Evolutionary conservation across 495 filamentous ascomycete genomes (phyloP), one percentile per base, ranked within the genome.

Genomic region (Tuber microsphaerosporum): DNA sequence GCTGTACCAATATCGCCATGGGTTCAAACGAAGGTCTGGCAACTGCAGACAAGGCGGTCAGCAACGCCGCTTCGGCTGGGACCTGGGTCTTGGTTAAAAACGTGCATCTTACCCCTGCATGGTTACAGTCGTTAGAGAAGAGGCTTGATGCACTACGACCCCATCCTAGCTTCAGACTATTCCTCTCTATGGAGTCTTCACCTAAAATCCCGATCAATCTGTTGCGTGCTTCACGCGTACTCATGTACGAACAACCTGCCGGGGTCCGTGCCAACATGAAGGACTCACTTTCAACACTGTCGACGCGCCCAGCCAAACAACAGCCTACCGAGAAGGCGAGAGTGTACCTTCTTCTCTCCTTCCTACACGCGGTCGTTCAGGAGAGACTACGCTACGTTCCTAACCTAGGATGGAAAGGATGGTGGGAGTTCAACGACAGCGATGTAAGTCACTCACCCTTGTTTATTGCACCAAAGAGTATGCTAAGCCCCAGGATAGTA

Each of bases 391-490:
- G 95, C 75, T 99, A 99, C 82, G 94, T 94, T 31, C 96, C 95
- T 2, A 95, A 88, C 72, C 88, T 99, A 74, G 95, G 95, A 72
- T 98, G 96, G 95, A 97, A 97, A 86, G 93, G 93, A 74, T 97
- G 97, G 88, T 99, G 95, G 95, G 95, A 99, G 85, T 99, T 99
- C 83, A 99, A 99, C 82, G 95, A 99, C 84, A 97, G 94, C 79
- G 95, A 99, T 85, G 94, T 97, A 89, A 91, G 94, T 89, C 71
- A 75, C 74, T 69, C 51, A 22, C 26, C 20, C 20, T 71, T 44
- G 39, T 20, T 17, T 44, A 31, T 69, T 72, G 39, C n/a, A 45
- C 72, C 71, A 6, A 46, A 46, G 19, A 75, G 75, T 81, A 80
- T 77, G 82, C 85, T 86, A 82, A 85, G 14, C 69, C 71, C 71